phyloP scores from a whole-genome alignment of 306 rosid species.

The Clitoria ternatea region DNA sequence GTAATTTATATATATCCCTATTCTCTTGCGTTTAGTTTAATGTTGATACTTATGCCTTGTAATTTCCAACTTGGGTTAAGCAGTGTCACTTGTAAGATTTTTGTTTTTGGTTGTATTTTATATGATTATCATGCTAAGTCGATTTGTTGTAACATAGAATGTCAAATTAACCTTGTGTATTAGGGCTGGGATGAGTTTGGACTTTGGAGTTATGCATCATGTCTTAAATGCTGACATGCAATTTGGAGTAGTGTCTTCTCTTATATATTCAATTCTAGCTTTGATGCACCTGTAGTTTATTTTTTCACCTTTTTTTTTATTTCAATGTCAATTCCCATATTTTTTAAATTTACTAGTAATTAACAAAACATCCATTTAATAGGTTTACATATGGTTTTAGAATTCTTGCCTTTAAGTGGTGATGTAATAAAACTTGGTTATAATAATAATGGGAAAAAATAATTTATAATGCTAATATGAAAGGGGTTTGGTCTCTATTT shows the following conservation, averaged over 20 bases:
- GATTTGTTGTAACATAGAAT: neutral
- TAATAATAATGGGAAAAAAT: too few relatives aligned
- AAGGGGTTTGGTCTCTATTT: too few relatives aligned
- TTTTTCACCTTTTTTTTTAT: neutral
- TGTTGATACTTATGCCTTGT: neutral
- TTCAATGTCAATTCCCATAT: neutral
- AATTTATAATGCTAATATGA: too few relatives aligned
- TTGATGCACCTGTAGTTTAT: neutral
- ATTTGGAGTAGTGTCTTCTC: neutral
- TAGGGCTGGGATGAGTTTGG: neutral
- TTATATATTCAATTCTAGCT: neutral
- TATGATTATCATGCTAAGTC: neutral
- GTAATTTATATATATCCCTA: slow-evolving; percentile 37
- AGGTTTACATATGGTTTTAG: neutral
- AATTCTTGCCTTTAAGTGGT: neutral
- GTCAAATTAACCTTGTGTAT: neutral
- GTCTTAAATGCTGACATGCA: neutral
- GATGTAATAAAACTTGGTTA: too few relatives aligned
- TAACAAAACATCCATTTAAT: neutral
- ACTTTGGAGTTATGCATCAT: neutral
- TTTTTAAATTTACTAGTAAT: neutral
- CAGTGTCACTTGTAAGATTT: too few relatives aligned
- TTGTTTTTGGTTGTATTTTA: neutral
- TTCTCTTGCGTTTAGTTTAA: neutral
- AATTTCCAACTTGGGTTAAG: too few relatives aligned